Evolutionary conservation across 2,329 filamentous ascomycete species (phyloP).

Genomic region (Dryadomyces quercivorus): DNA sequence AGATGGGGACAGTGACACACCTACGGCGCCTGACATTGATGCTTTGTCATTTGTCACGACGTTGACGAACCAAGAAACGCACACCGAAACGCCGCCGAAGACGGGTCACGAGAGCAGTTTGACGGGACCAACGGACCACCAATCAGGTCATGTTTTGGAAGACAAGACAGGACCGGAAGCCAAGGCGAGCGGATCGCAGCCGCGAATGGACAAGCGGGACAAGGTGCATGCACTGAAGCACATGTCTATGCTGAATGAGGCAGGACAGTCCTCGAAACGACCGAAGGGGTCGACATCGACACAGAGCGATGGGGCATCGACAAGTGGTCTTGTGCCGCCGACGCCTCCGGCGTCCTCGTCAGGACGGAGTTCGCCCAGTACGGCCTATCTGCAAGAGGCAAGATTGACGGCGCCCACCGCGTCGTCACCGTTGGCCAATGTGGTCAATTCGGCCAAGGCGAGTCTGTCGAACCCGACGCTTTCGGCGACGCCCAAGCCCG

Average conservation of each 20-base stretch:
- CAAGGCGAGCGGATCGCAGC: not conserved
- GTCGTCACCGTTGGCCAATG: slow-evolving; percentile 12
- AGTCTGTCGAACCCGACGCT: slow-evolving; percentile 3
- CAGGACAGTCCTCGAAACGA: no score
- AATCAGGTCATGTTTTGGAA: not conserved
- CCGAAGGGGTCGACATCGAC: no score
- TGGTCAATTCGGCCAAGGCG: slow-evolving; percentile 7
- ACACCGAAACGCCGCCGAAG: not conserved
- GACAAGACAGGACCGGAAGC: not conserved
- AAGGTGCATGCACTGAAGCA: slow-evolving; percentile 4
- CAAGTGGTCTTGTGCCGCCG: not conserved
- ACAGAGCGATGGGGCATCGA: not conserved
- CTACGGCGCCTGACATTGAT: slow-evolving; percentile 16
- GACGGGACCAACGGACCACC: not conserved
- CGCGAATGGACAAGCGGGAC: slow-evolving; percentile 4
- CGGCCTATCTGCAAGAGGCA: slow-evolving; percentile 24
- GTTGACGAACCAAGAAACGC: slow-evolving; percentile 8
- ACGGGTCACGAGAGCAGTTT: not conserved
- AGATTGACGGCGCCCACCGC: slow-evolving; percentile 18
- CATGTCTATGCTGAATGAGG: slow-evolving; percentile 5
- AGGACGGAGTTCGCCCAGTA: slow-evolving; percentile 15
- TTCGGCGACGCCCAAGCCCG: not conserved
- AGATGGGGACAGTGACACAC: not conserved
- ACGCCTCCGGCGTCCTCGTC: slow-evolving; percentile 4
- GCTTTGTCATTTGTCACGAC: slow-evolving; percentile 15